Evolutionary conservation across 768 basidiomycete species (phyloP), one percentile per base, ranked within the genome.

Genomic region (Lyophyllum semitale): DNA sequence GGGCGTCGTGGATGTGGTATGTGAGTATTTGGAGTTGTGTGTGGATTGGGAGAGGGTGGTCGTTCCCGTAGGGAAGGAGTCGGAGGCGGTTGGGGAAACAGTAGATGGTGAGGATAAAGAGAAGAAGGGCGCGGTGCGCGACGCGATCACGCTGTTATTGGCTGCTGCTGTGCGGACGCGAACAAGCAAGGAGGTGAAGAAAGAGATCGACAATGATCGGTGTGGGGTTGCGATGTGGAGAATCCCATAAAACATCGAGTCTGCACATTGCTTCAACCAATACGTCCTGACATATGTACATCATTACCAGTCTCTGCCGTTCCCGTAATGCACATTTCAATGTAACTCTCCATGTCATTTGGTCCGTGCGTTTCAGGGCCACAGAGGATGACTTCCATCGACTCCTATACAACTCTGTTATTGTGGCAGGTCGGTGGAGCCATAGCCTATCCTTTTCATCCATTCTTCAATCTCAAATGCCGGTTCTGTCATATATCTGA

Each of bases 151-250:
- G 23, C 59, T 86, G 55, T 68, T 87, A 26, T 75, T 86, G 25
- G 80, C 82, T 17, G 79, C 77, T 26, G 83, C 84, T 15, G 71
- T 86, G 35, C 71, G 81, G 59, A 84, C 81, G 55, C 74, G 71
- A 48, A 66, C 69, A 42, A 84, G 80, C 65, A 79, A 79, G 60
- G 78, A 80, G 58, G 84, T 80, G 17, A 79, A 73, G 68, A 75
- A 83, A 55, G 80, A 83, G 53, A 63, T 87, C 4, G 84, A 85
- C 58, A 71, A 76, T 47, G 81, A 82, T 46, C 68, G 84, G 43
- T 76, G 77, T 56, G 85, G 87, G 1, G 83, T 89, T 53, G 85
- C 80, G 2, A 83, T 87, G 77, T 87, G 84, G 83, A 69, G 85
- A 43, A 85, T 87, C 48, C 82, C 83, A 18, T 86, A 44, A 29